Evolutionary conservation across 2,329 filamentous ascomycete species (phyloP).

Genomic region (Diaporthe caulivora): DNA sequence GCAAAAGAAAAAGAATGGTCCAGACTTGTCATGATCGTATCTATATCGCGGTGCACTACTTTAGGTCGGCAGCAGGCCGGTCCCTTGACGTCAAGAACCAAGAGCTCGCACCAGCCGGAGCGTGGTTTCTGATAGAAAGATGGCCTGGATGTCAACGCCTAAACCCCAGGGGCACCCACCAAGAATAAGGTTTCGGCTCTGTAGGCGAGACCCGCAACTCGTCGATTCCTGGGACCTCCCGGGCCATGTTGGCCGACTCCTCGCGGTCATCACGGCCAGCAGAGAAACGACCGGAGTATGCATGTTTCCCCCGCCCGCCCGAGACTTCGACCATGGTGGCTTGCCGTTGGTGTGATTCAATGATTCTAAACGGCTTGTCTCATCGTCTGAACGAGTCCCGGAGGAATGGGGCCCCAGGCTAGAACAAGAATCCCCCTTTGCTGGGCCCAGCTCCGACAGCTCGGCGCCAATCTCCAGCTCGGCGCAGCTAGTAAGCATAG

Average conservation of each 20-base stretch:
- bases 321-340: background rate
- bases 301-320: background rate
- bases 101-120: slow-evolving; percentile 15
- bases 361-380: background rate
- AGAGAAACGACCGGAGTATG: background rate
- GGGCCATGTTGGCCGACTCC: background rate
- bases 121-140: slow-evolving; percentile 12
- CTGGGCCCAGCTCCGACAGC: slow-evolving; percentile 18
- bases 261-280: background rate
- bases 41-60: background rate
- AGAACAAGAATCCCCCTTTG: slow-evolving; percentile 16
- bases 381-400: background rate
- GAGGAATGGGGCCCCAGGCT: slow-evolving; percentile 8
- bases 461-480: slow-evolving; percentile 17
- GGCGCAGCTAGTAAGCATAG: background rate
- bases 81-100: slow-evolving; percentile 3
- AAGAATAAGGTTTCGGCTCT: slow-evolving; percentile 27
- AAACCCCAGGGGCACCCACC: background rate
- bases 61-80: slow-evolving; percentile 1
- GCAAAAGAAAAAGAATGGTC: background rate
- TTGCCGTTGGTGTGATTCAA: background rate
- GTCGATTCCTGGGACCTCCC: slow-evolving; percentile 1
- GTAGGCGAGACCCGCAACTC: slow-evolving; percentile 20
- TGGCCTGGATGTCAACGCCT: background rate
- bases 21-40: slow-evolving; percentile 15